Base-by-base conservation (phyloP, 2,329 filamentous ascomycete genomes). In the Aspergillus flavus region DNA sequence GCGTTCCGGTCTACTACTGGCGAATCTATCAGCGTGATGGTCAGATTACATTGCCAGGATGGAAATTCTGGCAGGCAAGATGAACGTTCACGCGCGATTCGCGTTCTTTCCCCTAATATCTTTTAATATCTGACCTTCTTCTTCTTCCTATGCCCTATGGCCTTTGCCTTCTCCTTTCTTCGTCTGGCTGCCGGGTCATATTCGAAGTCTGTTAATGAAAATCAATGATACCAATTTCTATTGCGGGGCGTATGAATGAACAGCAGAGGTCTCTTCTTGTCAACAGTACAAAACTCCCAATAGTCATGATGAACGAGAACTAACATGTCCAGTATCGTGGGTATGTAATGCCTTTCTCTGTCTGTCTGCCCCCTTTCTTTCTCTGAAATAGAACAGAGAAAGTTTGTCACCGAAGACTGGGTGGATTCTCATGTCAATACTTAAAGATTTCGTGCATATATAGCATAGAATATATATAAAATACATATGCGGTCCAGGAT, bases 1-100 rank as follows among this genome's bases (percentile, higher is more conserved):
- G 95, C 1, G 83, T 98, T 43, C 91, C 93, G 0, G 87, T 98
- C 32, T 99, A 94, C 79, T 96, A 91, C 76, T 96, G 91, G 88
- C 86, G 93, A 68, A 89, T 97, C 54, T 87, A 88, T 57, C 85
- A 89, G 26, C 83, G 88, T 54, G 87, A 90, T 71, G 79, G 79
- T 19, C 72, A 71, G 14, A 73, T 72, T 36, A 67, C 72, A 10
- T 63, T 78, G 43, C 69, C 73, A 19, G 64, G 69, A 19, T 81
- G 78, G 80, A 82, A 75, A 61, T 83, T 82, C 64, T 83, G 81
- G 81, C 77, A 75, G 60, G 67, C 66, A 66, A 65, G 58, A 64
- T 62, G 63, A 61, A 32, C 16, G 12, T 28, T 59, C 45, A 56
- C 43, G 34, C 50, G 26, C 52, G 45, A 6, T 41, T 41, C 28